These are phyloP conservation scores for Fusarium pilosicola DNA, from an alignment of 2,329 filamentous ascomycete genomes.

Conservation along the genomic window DNA sequence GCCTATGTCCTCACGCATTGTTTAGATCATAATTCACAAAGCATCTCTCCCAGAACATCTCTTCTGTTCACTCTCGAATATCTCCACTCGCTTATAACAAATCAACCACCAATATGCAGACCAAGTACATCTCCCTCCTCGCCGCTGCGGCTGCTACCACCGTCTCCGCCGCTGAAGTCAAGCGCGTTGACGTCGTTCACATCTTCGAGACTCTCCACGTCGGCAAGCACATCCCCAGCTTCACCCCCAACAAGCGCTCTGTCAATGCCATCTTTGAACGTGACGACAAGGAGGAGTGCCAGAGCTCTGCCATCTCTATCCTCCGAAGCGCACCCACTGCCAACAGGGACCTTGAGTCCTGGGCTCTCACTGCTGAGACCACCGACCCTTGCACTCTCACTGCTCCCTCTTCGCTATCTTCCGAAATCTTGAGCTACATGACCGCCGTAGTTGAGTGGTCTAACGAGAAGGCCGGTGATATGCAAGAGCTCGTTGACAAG, in stretches of 20 bases:
- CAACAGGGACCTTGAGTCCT: not conserved
- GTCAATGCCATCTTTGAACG: slow-evolving; percentile 16
- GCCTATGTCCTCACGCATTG: not conserved
- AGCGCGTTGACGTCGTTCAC: slow-evolving; percentile 23
- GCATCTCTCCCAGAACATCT: not conserved
- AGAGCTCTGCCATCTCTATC: slow-evolving; percentile 13
- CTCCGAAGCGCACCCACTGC: not conserved
- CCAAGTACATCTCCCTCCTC: slow-evolving; percentile 11
- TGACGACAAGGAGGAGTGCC: slow-evolving; percentile 2
- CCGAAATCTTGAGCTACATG: slow-evolving; percentile 20
- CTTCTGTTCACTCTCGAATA: not conserved
- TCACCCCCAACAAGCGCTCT: slow-evolving; percentile 25
- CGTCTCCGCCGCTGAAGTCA: slow-evolving; percentile 4
- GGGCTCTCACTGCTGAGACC: not conserved
- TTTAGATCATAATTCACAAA: not conserved
- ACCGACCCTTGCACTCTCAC: slow-evolving; percentile 13
- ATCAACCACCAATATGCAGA: slow-evolving; percentile 11
- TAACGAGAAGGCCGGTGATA: not conserved
- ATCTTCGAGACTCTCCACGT: slow-evolving; percentile 28
- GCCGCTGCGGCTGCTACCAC: slow-evolving; percentile 16
- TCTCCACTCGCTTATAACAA: not conserved
- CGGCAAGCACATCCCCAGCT: slow-evolving; percentile 6
- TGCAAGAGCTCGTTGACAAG: slow-evolving; percentile 3
- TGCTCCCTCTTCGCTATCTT: slow-evolving; percentile 20
- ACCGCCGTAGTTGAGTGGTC: slow-evolving; percentile 10